Evolutionary conservation across 2,329 filamentous ascomycete species (phyloP).

Genomic region (Cladorrhinum sp.): DNA sequence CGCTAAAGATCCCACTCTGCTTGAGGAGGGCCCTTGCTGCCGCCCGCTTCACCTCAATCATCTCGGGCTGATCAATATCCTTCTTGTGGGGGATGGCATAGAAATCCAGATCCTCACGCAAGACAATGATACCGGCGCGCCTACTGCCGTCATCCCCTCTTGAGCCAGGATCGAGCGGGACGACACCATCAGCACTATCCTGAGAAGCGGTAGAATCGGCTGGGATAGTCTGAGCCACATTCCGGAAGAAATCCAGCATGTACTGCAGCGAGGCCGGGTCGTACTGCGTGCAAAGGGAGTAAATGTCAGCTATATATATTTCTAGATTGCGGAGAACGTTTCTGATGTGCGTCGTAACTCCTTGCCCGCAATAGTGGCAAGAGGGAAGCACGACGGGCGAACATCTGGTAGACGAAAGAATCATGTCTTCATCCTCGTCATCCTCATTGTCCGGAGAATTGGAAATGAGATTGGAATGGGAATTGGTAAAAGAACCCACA

Average conservation of each 20-base stretch:
- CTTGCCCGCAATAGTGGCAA: background rate
- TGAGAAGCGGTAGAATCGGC: constrained; percentile 65
- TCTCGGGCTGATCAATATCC: constrained; percentile 81
- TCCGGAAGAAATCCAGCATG: constrained; percentile 98
- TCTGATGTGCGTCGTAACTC: constrained; percentile 26
- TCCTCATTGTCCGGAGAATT: constrained; percentile 16
- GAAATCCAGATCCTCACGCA: constrained; percentile 95
- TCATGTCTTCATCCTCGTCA: background rate
- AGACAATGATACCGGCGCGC: constrained; percentile 95
- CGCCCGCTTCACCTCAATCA: constrained; percentile 94
- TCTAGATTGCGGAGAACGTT: constrained; percentile 38
- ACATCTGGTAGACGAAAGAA: background rate
- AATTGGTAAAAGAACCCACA: constrained; percentile 47
- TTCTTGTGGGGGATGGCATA: constrained; percentile 87
- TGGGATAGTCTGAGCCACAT: constrained; percentile 93
- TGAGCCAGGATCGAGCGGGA: constrained; percentile 66
- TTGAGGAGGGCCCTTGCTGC: constrained; percentile 80
- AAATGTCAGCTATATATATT: constrained; percentile 43
- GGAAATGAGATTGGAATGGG: constrained; percentile 24
- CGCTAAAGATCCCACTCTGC: constrained; percentile 95
- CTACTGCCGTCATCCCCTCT: constrained; percentile 72
- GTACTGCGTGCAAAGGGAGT: constrained; percentile 60
- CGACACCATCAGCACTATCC: constrained; percentile 58
- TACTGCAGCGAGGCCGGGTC: constrained; percentile 95
- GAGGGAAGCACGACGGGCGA: background rate